These are phyloP conservation scores for Conoideocrella luteorostrata DNA, from an alignment of 2,329 filamentous ascomycete genomes.

Conservation along the genomic window DNA sequence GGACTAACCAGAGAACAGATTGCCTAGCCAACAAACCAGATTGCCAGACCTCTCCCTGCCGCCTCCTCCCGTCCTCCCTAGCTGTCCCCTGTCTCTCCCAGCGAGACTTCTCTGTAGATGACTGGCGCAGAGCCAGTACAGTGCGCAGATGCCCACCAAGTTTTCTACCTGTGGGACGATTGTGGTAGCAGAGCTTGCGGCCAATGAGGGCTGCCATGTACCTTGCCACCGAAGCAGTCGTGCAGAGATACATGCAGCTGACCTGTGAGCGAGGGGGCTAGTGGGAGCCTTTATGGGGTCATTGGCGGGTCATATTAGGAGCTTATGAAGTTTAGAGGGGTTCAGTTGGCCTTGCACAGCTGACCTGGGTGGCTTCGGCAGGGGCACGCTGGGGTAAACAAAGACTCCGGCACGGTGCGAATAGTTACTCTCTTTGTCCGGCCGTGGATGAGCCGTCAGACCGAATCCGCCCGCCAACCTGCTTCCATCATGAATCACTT, in stretches of 20 bases:
- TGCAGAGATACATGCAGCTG: not conserved
- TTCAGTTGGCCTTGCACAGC: not conserved
- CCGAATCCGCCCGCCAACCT: too few species aligned
- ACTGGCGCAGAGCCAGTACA: not conserved
- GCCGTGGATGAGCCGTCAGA: too few species aligned
- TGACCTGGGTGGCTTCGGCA: not conserved
- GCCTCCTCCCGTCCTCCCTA: too few species aligned
- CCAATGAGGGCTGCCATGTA: not conserved
- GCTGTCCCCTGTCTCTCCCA: too few species aligned
- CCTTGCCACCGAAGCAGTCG: not conserved
- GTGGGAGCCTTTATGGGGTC: not conserved
- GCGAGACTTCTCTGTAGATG: not conserved
- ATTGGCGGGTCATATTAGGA: not conserved
- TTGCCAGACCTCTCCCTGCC: too few species aligned
- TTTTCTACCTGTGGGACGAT: too few species aligned
- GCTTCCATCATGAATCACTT: too few species aligned
- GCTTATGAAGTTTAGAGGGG: not conserved
- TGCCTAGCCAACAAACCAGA: too few species aligned
- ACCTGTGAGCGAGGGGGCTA: not conserved
- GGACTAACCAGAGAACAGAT: too few species aligned
- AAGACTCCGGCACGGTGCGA: too few species aligned
- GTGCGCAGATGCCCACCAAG: not conserved
- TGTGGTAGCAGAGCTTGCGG: too few species aligned
- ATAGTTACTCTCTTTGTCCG: too few species aligned
- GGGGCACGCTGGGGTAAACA: not conserved